Percentiles rank a stretch among this genome's conserved stretches.
Evolutionary conservation across 2,329 filamentous ascomycete genomes (phyloP).

Genomic region (Verruconis gallopava): DNA sequence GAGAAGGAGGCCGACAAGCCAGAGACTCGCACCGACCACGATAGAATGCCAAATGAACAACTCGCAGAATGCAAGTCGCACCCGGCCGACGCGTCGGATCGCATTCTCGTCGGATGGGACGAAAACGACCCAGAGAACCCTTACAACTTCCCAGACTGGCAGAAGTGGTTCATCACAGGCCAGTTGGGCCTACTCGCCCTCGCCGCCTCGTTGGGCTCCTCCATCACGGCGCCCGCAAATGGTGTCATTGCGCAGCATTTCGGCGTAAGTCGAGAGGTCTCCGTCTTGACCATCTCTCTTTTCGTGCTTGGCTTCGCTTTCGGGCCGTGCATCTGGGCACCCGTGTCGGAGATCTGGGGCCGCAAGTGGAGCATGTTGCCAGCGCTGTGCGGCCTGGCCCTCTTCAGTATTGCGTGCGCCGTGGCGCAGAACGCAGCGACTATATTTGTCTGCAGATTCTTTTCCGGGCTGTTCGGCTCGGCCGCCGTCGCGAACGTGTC

Average conservation of each 20-base stretch:
- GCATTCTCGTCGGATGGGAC: constrained; percentile 5
- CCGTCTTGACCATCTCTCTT: constrained; percentile 37
- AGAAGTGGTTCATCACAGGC: constrained; percentile 34
- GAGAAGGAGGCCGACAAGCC: too few species aligned
- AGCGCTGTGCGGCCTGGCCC: constrained; percentile 49
- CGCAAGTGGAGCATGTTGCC: constrained; percentile 44
- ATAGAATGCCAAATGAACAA: too few species aligned
- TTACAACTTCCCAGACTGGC: constrained; percentile 41
- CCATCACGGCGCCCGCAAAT: constrained; percentile 47
- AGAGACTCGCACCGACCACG: too few species aligned
- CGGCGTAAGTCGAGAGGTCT: constrained; percentile 31
- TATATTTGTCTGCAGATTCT: constrained; percentile 10
- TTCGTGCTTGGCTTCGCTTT: constrained; percentile 43
- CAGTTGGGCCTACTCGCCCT: constrained; percentile 39
- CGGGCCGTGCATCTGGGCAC: constrained; percentile 48
- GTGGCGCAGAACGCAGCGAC: constrained; percentile 24
- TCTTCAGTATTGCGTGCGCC: constrained; percentile 36
- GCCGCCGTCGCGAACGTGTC: constrained; percentile 59
- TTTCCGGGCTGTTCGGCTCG: constrained; percentile 33
- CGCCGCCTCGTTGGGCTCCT: constrained; percentile 28
- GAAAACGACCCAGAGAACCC: constrained; percentile 37
- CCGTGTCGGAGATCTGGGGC: constrained; percentile 50
- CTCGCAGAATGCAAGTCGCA: too few species aligned
- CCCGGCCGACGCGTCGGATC: not conserved
- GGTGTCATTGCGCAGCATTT: constrained; percentile 38